Percentiles rank a stretch among this genome's conserved stretches.
Conservation (phyloP, 73 alveolate genomes). For the Breviolum minutum region DNA sequence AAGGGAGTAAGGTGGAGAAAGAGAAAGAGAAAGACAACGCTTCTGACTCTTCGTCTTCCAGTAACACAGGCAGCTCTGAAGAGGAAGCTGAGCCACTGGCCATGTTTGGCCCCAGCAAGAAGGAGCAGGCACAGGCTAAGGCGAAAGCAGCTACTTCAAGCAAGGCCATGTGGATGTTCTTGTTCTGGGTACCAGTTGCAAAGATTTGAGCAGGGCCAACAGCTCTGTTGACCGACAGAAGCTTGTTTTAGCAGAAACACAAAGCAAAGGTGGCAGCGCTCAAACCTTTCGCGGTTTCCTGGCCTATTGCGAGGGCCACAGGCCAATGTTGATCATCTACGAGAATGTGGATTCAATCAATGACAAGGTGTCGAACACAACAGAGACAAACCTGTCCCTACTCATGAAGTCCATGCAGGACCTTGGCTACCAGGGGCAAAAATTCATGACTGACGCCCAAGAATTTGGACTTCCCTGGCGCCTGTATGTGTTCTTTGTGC, state of each 20-base stretch:
- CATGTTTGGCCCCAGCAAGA: not conserved
- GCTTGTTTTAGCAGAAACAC: not conserved
- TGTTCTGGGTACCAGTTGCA: not conserved
- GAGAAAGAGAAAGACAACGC: not conserved
- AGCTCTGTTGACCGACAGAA: not conserved
- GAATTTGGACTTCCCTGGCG: conserved; percentile 53
- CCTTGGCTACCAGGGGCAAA: not conserved
- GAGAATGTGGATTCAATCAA: conserved; percentile 51
- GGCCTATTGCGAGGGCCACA: not conserved
- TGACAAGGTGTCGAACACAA: not conserved
- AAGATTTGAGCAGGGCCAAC: conserved; percentile 1
- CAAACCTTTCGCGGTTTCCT: not conserved
- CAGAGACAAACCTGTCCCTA: not conserved
- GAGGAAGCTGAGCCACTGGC: too few relatives aligned
- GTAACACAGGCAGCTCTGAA: too few relatives aligned
- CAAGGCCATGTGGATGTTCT: not conserved
- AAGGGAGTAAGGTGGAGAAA: not conserved
- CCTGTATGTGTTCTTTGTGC: conserved; percentile 29
- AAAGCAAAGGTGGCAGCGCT: conserved; percentile 6
- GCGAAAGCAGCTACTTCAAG: too few relatives aligned
- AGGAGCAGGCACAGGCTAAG: too few relatives aligned
- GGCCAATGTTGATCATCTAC: not conserved
- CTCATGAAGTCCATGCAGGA: conserved; percentile 15
- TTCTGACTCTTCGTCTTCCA: not conserved
- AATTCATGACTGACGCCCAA: conserved; percentile 51